Evolutionary conservation across 148 eudicot species (phyloP).

Genomic region (Cornus controversa): DNA sequence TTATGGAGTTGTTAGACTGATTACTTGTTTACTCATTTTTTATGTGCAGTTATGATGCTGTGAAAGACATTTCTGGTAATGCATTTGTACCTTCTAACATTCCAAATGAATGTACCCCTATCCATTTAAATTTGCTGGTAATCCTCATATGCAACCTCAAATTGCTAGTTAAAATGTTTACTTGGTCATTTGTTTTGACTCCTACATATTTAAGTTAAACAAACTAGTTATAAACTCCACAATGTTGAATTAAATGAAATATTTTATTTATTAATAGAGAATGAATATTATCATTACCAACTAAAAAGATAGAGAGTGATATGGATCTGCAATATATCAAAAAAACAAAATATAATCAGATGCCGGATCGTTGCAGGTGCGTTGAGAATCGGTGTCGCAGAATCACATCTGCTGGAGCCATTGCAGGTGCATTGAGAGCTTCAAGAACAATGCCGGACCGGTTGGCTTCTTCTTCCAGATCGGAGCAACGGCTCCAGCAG

Average conservation of each 20-base stretch:
- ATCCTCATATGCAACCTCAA: not conserved
- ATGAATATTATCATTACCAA: not conserved
- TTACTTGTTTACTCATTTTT: not conserved
- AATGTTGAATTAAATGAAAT: not conserved
- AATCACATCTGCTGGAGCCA: too few relatives aligned
- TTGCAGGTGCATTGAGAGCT: too few relatives aligned
- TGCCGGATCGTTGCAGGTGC: too few relatives aligned
- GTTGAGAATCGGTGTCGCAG: too few relatives aligned
- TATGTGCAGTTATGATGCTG: slow-evolving; percentile 49
- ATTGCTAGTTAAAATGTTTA: not conserved
- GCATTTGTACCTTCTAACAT: slow-evolving; percentile 45
- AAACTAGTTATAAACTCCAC: not conserved
- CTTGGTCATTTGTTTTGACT: not conserved
- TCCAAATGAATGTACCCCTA: slow-evolving; percentile 59
- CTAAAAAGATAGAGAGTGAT: too few relatives aligned
- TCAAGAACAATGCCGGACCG: too few relatives aligned
- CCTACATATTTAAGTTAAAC: not conserved
- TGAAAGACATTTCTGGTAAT: slow-evolving; percentile 45
- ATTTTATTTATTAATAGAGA: not conserved
- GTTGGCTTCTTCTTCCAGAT: too few relatives aligned
- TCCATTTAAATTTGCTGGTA: slow-evolving; percentile 85
- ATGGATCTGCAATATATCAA: too few relatives aligned
- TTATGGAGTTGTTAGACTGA: not conserved
- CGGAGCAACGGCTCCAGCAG: too few relatives aligned
- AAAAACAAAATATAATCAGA: too few relatives aligned